phyloP scores from a whole-genome alignment of 805 yeast species.

The Candida easanensis region DNA sequence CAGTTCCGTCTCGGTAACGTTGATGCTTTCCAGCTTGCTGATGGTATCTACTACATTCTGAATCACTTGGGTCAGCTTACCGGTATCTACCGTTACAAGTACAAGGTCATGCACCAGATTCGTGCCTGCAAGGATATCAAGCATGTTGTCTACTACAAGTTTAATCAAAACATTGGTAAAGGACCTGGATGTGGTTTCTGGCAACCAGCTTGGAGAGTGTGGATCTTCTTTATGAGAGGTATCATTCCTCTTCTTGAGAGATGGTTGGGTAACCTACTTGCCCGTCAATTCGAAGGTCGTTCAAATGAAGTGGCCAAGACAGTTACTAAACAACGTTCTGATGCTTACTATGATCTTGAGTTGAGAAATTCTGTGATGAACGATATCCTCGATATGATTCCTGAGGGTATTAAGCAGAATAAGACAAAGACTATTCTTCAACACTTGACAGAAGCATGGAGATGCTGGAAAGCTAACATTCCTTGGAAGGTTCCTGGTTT shows the following conservation, averaged over 20 bases:
- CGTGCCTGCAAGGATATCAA: constrained; percentile 93
- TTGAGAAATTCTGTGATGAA: constrained; percentile 92
- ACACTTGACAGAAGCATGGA: constrained; percentile 97
- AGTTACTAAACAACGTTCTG: constrained; percentile 92
- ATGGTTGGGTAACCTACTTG: constrained; percentile 89
- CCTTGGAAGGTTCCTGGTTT: constrained; percentile 98
- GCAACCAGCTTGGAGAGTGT: constrained; percentile 99
- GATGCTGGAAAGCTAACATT: constrained; percentile 98
- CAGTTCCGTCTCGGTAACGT: constrained; percentile 86
- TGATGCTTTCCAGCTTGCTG: constrained; percentile 93
- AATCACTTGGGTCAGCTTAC: constrained; percentile 95
- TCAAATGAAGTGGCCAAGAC: constrained; percentile 91
- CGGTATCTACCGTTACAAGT: constrained; percentile 94
- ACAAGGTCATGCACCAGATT: constrained; percentile 97
- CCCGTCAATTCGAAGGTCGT: constrained; percentile 96
- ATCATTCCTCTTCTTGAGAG: constrained; percentile 86
- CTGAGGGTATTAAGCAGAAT: constrained; percentile 85
- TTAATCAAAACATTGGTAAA: constrained; percentile 84
- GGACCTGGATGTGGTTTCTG: constrained; percentile 99
- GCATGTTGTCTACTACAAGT: constrained; percentile 83
- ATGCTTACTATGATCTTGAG: constrained; percentile 91
- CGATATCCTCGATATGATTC: constrained; percentile 95
- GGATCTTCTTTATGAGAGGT: constrained; percentile 92
- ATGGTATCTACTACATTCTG: constrained; percentile 84
- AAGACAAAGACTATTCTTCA: constrained; percentile 86